These are phyloP conservation scores for Geotrichum macrosporum DNA, from an alignment of 1,139 yeast genomes.

Conservation along the genomic window DNA sequence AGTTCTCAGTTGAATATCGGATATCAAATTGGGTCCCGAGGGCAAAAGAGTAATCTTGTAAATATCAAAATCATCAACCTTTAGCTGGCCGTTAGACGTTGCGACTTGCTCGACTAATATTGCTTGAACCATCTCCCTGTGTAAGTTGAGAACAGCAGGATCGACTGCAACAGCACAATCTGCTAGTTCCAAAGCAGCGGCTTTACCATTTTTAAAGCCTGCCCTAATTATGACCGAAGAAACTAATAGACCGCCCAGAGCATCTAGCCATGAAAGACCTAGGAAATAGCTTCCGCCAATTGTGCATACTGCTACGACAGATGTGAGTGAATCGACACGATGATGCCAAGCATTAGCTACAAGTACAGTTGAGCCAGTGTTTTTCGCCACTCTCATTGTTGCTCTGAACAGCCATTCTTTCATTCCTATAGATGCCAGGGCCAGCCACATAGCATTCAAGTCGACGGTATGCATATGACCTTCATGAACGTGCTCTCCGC, in stretches of 20 bases:
- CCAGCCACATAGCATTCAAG: constrained; percentile 94
- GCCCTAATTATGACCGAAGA: constrained; percentile 77
- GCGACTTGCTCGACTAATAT: constrained; percentile 7
- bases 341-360: constrained; percentile 99
- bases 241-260: constrained; percentile 85
- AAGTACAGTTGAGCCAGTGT: constrained; percentile 78
- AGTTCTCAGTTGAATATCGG: constrained; percentile 21
- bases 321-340: constrained; percentile 86
- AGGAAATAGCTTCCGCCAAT: constrained; percentile 80
- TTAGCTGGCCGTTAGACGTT: constrained; percentile 1
- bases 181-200: constrained; percentile 68
- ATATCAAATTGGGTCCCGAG: constrained; percentile 32
- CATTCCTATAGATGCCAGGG: constrained; percentile 76
- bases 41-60: constrained; percentile 29
- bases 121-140: neutral
- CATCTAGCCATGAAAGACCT: constrained; percentile 77
- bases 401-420: constrained; percentile 84
- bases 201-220: constrained; percentile 68
- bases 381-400: constrained; percentile 71
- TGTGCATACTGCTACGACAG: constrained; percentile 82
- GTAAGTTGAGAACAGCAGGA: neutral
- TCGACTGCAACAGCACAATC: constrained; percentile 44
- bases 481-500: constrained; percentile 34
- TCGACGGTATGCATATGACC: constrained; percentile 50
- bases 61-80: constrained; percentile 32